phyloP scores from a whole-genome alignment of 768 basidiomycete genomes.

The Hericium erinaceus region DNA sequence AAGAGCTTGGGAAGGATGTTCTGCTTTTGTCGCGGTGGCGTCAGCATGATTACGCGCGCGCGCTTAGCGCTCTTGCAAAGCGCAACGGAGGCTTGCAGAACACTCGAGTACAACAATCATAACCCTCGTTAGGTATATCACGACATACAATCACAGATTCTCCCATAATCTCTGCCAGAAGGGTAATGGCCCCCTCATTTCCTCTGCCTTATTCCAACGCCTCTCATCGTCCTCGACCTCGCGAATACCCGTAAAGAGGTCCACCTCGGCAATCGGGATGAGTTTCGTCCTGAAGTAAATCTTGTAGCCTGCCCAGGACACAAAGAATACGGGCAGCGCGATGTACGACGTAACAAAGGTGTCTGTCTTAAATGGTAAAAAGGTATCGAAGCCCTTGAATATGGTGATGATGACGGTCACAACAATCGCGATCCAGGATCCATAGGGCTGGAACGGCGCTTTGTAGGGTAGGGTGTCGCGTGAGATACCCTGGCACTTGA shows the following conservation, averaged over 20 bases:
- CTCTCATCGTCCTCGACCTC: conserved; percentile 59
- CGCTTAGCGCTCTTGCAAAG: not conserved
- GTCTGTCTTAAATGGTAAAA: conserved; percentile 38
- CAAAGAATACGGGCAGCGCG: conserved; percentile 26
- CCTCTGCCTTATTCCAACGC: conserved; percentile 36
- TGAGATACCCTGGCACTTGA: conserved; percentile 33
- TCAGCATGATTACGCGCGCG: not conserved
- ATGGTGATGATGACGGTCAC: conserved; percentile 43
- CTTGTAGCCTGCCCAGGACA: conserved; percentile 30
- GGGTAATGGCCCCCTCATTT: conserved; percentile 16
- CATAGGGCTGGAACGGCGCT: conserved; percentile 56
- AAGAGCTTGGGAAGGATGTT: not conserved
- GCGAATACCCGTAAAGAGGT: conserved; percentile 49
- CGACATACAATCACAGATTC: conserved; percentile 14
- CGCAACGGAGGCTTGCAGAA: not conserved
- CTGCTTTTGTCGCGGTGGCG: not conserved
- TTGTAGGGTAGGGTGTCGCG: conserved; percentile 38
- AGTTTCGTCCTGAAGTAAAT: conserved; percentile 25
- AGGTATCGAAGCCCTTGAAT: conserved; percentile 42
- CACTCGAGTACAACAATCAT: too few relatives aligned
- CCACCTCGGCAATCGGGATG: conserved; percentile 39
- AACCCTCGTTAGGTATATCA: too few relatives aligned
- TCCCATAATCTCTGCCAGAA: conserved; percentile 20
- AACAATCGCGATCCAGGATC: conserved; percentile 49
- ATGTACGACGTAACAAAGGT: conserved; percentile 51